A percentile compares a stretch with the other conserved stretches of the same genome.
Conservation (phyloP, 805 yeast species). For the Yamadazyma sp. region DNA sequence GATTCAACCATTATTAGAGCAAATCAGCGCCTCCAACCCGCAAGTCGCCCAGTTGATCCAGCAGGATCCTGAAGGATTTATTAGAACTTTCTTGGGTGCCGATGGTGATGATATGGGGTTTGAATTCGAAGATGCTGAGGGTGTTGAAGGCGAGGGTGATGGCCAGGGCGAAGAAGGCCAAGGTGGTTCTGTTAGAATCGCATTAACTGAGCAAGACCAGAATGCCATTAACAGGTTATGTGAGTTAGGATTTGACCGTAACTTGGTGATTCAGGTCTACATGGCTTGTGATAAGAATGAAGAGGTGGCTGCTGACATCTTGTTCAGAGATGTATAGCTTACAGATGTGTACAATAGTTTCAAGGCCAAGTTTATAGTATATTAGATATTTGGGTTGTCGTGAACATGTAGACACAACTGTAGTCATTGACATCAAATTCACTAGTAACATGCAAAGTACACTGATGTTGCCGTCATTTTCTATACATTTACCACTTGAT, state of each 20-base stretch:
- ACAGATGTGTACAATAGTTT: slow-evolving; percentile 17
- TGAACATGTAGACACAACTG: too few relatives aligned
- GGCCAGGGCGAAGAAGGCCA: slow-evolving; percentile 38
- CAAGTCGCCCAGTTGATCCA: slow-evolving; percentile 78
- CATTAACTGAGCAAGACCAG: slow-evolving; percentile 77
- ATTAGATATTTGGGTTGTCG: too few relatives aligned
- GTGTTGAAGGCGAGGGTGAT: slow-evolving; percentile 30
- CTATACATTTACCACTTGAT: too few relatives aligned
- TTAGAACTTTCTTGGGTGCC: slow-evolving; percentile 67
- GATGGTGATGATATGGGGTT: slow-evolving; percentile 50
- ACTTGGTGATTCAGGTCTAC: slow-evolving; percentile 86
- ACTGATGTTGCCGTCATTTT: too few relatives aligned
- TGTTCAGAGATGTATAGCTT: slow-evolving; percentile 59
- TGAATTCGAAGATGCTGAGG: slow-evolving; percentile 34
- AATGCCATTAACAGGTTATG: slow-evolving; percentile 87
- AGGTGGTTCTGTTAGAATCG: slow-evolving; percentile 50
- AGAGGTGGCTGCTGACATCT: slow-evolving; percentile 90
- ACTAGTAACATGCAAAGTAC: too few relatives aligned
- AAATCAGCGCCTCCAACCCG: slow-evolving; percentile 78
- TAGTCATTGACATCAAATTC: too few relatives aligned
- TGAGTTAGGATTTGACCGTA: slow-evolving; percentile 89
- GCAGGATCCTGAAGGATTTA: slow-evolving; percentile 85
- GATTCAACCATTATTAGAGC: slow-evolving; percentile 79
- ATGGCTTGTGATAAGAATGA: slow-evolving; percentile 98
- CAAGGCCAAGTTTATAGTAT: background rate